Conservation (phyloP, 208 protist species). For the Crithidia mellificae region DNA sequence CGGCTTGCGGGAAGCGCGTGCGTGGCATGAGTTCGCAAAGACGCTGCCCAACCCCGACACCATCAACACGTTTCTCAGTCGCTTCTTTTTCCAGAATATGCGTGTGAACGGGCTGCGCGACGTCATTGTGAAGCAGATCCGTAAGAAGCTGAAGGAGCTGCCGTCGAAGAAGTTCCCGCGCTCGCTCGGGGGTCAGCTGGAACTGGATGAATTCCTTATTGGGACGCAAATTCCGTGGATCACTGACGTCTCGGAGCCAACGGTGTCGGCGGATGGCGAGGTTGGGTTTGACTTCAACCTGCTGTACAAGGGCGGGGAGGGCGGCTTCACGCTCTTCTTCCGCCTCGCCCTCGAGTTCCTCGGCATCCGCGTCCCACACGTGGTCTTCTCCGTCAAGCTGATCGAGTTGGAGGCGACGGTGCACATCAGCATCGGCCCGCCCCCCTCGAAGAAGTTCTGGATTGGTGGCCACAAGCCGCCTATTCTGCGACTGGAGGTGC, state of each 20-base stretch:
- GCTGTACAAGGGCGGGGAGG: slow-evolving; percentile 69
- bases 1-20: slow-evolving; percentile 48
- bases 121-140: slow-evolving; percentile 51
- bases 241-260: slow-evolving; percentile 63
- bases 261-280: slow-evolving; percentile 67
- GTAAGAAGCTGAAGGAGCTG: slow-evolving; percentile 66
- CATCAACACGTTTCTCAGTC: slow-evolving; percentile 71
- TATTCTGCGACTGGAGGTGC: slow-evolving; percentile 54
- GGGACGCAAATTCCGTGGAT: slow-evolving; percentile 73
- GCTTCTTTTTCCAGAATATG: slow-evolving; percentile 84
- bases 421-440: slow-evolving; percentile 82
- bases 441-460: slow-evolving; percentile 88
- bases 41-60: slow-evolving; percentile 65
- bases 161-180: slow-evolving; percentile 76
- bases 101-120: slow-evolving; percentile 47
- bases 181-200: slow-evolving; percentile 62
- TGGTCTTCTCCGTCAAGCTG: slow-evolving; percentile 68
- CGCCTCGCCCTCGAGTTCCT: slow-evolving; percentile 66
- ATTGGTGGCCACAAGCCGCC: slow-evolving; percentile 69
- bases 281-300: slow-evolving; percentile 85
- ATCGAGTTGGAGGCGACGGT: slow-evolving; percentile 57
- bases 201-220: slow-evolving; percentile 78
- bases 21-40: slow-evolving; percentile 66
- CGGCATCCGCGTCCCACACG: slow-evolving; percentile 77
- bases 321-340: slow-evolving; percentile 68